Percentiles rank a stretch among this genome's conserved stretches.
Conservation (phyloP, 768 basidiomycete genomes). For the Cyclocybe aegerita region DNA sequence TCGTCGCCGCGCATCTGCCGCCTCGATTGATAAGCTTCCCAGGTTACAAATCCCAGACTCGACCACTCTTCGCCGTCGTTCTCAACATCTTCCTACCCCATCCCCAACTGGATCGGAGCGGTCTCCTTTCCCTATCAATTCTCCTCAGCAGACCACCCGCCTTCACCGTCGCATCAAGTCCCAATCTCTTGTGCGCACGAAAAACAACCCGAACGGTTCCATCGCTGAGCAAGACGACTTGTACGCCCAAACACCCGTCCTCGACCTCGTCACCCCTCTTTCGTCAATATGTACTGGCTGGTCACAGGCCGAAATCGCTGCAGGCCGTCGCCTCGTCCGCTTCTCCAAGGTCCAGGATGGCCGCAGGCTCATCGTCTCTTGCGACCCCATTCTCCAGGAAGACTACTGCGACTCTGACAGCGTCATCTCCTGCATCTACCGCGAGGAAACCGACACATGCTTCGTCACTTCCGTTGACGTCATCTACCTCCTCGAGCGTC, state of each 20-base stretch:
- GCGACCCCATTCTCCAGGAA: constrained; percentile 70
- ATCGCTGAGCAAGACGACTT: constrained; percentile 40
- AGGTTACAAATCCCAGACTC: constrained; percentile 29
- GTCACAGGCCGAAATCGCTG: constrained; percentile 62
- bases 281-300: constrained; percentile 55
- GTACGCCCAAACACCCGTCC: constrained; percentile 52
- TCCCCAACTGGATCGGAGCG: constrained; percentile 40
- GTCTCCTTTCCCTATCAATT: constrained; percentile 19
- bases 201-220: constrained; percentile 28
- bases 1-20: constrained; percentile 15
- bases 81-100: constrained; percentile 36
- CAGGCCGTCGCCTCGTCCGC: constrained; percentile 82
- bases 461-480: constrained; percentile 96
- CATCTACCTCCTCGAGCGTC: constrained; percentile 85
- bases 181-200: constrained; percentile 42
- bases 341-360: constrained; percentile 82
- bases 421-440: constrained; percentile 94
- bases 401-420: constrained; percentile 74
- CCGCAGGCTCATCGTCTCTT: constrained; percentile 72
- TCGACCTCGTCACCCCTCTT: constrained; percentile 61
- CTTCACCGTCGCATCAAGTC: constrained; percentile 44
- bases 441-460: constrained; percentile 71
- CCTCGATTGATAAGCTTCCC: constrained; percentile 23
- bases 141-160: constrained; percentile 30
- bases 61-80: constrained; percentile 37